Conservation (phyloP, 345 rosid species). For the Viola odorata region DNA sequence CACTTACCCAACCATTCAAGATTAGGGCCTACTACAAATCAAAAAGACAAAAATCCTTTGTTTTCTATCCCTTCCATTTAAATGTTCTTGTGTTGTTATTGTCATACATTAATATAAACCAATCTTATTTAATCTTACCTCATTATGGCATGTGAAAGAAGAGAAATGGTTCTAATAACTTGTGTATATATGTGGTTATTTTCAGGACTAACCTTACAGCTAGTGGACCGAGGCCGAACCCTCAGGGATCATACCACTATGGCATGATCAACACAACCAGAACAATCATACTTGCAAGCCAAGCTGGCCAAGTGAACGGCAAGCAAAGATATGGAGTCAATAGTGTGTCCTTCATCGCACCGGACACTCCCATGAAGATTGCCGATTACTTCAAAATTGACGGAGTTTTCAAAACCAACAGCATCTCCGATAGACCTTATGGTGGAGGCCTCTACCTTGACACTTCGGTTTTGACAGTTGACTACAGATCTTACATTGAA, state of each 20-base stretch:
- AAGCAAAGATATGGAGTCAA: conserved; percentile 85
- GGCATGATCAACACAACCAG: conserved; percentile 75
- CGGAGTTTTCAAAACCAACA: conserved; percentile 75
- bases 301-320: conserved; percentile 72
- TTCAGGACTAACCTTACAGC: conserved; percentile 87
- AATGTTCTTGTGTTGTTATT: too few species aligned
- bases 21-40: too few species aligned
- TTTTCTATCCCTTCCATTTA: too few species aligned
- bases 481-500: conserved; percentile 68
- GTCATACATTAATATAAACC: too few species aligned
- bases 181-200: neutral
- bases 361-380: conserved; percentile 84
- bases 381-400: conserved; percentile 84
- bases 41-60: too few species aligned
- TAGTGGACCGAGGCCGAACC: conserved; percentile 94
- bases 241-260: conserved; percentile 96
- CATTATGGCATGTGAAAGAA: too few species aligned
- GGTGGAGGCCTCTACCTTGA: conserved; percentile 60
- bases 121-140: too few species aligned
- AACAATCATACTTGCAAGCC: conserved; percentile 60
- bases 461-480: conserved; percentile 66
- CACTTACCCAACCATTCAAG: too few species aligned
- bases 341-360: conserved; percentile 57
- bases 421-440: conserved; percentile 59
- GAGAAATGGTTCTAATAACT: neutral